These are phyloP conservation scores for Gynandropsis gynandra DNA, from an alignment of 345 rosid species.

Conservation along the genomic window DNA sequence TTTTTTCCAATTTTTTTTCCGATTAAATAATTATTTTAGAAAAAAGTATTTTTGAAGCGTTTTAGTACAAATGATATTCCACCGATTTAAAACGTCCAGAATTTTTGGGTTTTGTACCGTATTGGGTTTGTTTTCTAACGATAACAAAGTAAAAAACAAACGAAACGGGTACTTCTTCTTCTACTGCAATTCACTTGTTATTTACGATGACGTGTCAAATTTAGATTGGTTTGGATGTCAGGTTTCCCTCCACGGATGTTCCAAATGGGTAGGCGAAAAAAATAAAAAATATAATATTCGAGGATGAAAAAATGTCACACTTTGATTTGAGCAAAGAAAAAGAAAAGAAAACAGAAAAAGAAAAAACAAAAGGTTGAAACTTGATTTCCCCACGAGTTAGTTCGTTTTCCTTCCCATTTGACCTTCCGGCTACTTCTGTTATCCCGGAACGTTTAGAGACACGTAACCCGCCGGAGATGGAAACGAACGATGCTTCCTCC, in stretches of 20 bases:
- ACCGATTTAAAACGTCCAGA: too few relatives aligned
- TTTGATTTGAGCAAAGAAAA: too few relatives aligned
- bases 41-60: too few relatives aligned
- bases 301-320: background rate
- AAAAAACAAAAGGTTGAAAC: background rate
- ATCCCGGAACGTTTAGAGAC: slow-evolving; percentile 3
- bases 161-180: too few relatives aligned
- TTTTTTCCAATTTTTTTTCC: too few relatives aligned
- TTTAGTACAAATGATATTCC: too few relatives aligned
- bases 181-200: too few relatives aligned
- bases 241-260: slow-evolving; percentile 15
- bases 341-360: too few relatives aligned
- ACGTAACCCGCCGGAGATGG: background rate
- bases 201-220: background rate
- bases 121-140: too few relatives aligned
- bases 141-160: too few relatives aligned
- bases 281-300: background rate
- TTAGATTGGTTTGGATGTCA: background rate
- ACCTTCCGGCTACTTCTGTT: background rate
- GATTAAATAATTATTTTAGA: too few relatives aligned
- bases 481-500: slow-evolving; percentile 10
- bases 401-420: background rate
- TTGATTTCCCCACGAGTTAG: background rate
- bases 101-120: too few relatives aligned
- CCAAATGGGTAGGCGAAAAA: background rate